Conservation (phyloP, 306 rosid genomes). For the Vigna mungo region DNA sequence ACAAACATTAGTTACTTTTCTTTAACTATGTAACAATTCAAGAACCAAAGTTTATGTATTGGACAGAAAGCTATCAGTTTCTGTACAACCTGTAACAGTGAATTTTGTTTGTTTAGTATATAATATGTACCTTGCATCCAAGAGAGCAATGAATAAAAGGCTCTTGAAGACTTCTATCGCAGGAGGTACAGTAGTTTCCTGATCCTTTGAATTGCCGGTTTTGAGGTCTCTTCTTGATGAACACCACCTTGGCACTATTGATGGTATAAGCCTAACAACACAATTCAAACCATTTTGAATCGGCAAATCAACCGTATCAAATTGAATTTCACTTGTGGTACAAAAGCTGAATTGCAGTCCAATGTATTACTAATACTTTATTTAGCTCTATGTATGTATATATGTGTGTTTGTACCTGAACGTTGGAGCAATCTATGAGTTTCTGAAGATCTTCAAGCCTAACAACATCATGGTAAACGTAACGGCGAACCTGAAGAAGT, state of each 20-base stretch:
- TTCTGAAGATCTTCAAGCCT: slow-evolving; percentile 95
- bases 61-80: slow-evolving; percentile 4
- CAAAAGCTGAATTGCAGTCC: slow-evolving; percentile 28
- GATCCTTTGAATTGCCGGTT: slow-evolving; percentile 97
- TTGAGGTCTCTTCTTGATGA: slow-evolving; percentile 96
- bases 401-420: slow-evolving; percentile 64
- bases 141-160: slow-evolving; percentile 96
- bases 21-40: background rate
- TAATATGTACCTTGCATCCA: slow-evolving; percentile 80
- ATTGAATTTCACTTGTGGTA: slow-evolving; percentile 9
- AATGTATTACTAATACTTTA: background rate
- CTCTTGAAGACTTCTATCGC: slow-evolving; percentile 96
- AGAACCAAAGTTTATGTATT: background rate
- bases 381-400: background rate
- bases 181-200: slow-evolving; percentile 93
- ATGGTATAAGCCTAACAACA: slow-evolving; percentile 79
- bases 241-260: slow-evolving; percentile 96
- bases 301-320: background rate
- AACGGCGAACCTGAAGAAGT: slow-evolving; percentile 98
- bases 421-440: slow-evolving; percentile 89
- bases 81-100: background rate
- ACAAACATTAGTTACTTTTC: background rate
- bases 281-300: slow-evolving; percentile 36
- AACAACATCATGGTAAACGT: slow-evolving; percentile 93
- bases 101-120: slow-evolving; percentile 23